Percentiles rank a stretch among this genome's conserved stretches.
Conservation (phyloP, 345 rosid genomes). For the Sisymbrium altissimum region DNA sequence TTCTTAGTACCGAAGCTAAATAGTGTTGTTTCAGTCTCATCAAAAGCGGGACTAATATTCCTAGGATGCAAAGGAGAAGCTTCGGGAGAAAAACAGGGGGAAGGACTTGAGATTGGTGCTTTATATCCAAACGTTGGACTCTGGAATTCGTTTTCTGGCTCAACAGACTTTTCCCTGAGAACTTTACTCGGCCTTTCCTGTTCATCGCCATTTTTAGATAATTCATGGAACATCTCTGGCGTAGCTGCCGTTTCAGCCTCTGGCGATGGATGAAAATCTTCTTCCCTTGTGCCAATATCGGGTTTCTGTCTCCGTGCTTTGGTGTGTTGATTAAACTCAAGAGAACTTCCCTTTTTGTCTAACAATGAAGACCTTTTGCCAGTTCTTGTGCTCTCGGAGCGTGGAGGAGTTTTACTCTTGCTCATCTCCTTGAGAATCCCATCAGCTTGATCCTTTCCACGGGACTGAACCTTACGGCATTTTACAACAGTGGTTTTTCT, state of each 20-base stretch:
- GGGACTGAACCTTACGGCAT: conserved; percentile 43
- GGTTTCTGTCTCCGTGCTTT: conserved; percentile 27
- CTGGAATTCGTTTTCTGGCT: conserved; percentile 41
- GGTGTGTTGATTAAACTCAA: conserved; percentile 30
- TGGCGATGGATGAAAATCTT: conserved; percentile 35
- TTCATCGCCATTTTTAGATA: conserved; percentile 36
- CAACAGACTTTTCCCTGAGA: conserved; percentile 32
- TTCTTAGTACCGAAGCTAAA: conserved; percentile 39
- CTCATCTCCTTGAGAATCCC: conserved; percentile 36
- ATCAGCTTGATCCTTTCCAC: conserved; percentile 37
- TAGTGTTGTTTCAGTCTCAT: conserved; percentile 32
- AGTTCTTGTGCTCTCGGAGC: conserved; percentile 32
- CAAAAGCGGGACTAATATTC: conserved; percentile 38
- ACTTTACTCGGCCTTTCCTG: conserved; percentile 32
- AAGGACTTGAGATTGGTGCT: conserved; percentile 45
- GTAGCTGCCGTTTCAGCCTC: conserved; percentile 33
- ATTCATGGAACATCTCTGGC: conserved; percentile 32
- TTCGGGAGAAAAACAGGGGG: conserved; percentile 44
- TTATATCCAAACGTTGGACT: conserved; percentile 64
- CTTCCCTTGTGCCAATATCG: conserved; percentile 33
- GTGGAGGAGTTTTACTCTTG: conserved; percentile 37
- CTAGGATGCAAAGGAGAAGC: conserved; percentile 36
- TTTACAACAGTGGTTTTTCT: conserved; percentile 36
- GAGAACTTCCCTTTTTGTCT: conserved; percentile 35
- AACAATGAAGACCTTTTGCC: conserved; percentile 50